phyloP scores from a whole-genome alignment of 495 filamentous ascomycete species.

The Podospora tetraspora region DNA sequence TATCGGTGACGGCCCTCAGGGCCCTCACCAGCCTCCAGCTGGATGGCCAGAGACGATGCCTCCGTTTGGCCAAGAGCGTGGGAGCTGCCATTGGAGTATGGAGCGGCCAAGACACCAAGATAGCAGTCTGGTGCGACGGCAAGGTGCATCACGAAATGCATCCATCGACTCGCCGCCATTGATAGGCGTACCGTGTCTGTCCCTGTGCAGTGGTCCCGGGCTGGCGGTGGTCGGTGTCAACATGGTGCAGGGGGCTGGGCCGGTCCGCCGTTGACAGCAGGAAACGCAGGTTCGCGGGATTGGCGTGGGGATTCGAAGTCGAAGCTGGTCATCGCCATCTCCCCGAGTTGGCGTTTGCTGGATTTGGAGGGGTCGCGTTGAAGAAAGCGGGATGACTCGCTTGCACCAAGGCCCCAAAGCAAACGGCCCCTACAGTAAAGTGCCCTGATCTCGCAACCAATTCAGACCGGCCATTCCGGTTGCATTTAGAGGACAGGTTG shows the following conservation, averaged over 20 bases:
- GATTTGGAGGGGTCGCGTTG: background rate
- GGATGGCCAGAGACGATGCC: background rate
- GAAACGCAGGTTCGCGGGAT: background rate
- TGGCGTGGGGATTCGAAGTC: too few species aligned
- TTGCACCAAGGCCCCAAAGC: background rate
- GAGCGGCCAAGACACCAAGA: background rate
- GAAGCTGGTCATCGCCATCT: background rate
- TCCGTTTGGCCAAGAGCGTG: background rate
- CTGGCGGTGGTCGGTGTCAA: background rate
- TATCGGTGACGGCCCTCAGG: background rate
- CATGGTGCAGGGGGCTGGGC: background rate
- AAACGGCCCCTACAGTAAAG: background rate
- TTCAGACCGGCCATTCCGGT: too few species aligned
- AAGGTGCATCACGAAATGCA: background rate
- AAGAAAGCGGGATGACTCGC: background rate
- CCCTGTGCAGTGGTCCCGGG: background rate
- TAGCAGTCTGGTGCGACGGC: background rate
- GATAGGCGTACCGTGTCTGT: background rate
- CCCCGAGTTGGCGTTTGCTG: background rate
- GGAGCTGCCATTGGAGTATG: background rate
- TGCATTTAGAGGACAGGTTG: too few species aligned
- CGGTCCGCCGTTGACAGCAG: background rate
- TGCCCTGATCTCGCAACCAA: too few species aligned
- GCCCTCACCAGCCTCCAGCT: background rate
- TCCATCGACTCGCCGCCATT: background rate